Percentiles rank a stretch among this genome's conserved stretches.
Conservation (phyloP, 257 asterid genomes). For the Solanum boliviense region DNA sequence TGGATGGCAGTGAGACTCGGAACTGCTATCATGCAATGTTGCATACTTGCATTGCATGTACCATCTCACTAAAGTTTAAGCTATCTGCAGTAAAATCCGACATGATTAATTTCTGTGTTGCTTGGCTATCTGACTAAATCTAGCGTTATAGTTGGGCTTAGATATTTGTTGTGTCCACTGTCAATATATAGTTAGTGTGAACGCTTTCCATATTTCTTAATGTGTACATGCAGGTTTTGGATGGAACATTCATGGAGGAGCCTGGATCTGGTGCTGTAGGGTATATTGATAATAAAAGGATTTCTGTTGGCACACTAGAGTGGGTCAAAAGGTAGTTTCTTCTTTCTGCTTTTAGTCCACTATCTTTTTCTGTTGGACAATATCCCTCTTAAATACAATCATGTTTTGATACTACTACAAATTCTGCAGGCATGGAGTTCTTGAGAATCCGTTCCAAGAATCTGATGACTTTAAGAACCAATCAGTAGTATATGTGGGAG, state of each 20-base stretch:
- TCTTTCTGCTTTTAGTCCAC: not conserved
- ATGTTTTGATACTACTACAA: not conserved
- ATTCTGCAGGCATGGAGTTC: constrained; percentile 68
- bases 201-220: not conserved
- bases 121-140: not conserved
- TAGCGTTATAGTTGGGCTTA: not conserved
- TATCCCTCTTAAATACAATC: not conserved
- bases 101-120: not conserved
- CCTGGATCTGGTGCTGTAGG: constrained; percentile 99
- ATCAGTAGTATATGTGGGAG: constrained; percentile 87
- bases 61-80: not conserved
- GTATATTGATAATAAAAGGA: constrained; percentile 49
- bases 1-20: not conserved
- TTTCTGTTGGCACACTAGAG: constrained; percentile 85
- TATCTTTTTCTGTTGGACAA: not conserved
- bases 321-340: constrained; percentile 76
- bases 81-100: not conserved
- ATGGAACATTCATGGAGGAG: constrained; percentile 87
- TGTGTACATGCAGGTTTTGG: constrained; percentile 44
- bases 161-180: not conserved
- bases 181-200: not conserved
- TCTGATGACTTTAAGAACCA: constrained; percentile 76
- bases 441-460: constrained; percentile 48
- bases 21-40: not conserved
- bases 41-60: not conserved